Evolutionary conservation across 257 asterid species (phyloP).

Genomic region (Ajuga chamaepitys): DNA sequence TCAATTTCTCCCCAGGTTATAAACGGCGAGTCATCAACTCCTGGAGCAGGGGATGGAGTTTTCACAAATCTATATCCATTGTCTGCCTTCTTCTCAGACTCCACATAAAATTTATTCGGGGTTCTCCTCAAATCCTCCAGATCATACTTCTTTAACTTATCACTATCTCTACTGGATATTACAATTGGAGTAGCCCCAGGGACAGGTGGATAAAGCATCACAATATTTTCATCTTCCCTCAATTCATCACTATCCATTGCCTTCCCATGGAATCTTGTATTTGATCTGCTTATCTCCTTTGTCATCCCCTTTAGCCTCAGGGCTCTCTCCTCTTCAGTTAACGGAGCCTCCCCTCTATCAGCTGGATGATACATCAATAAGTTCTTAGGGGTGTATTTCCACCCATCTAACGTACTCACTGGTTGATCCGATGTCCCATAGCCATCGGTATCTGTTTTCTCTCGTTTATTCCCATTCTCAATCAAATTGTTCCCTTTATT

Average conservation of each 20-base stretch:
- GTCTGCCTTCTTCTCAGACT: slow-evolving; percentile 71
- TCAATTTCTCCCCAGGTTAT: slow-evolving; percentile 99
- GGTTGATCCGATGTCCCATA: slow-evolving; percentile 95
- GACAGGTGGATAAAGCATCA: slow-evolving; percentile 64
- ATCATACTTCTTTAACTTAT: slow-evolving; percentile 70
- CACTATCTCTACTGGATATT: slow-evolving; percentile 41
- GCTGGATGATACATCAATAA: slow-evolving; percentile 91
- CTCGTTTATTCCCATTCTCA: slow-evolving; percentile 54
- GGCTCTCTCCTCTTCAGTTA: slow-evolving; percentile 71
- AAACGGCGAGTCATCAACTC: slow-evolving; percentile 79
- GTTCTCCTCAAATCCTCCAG: slow-evolving; percentile 85
- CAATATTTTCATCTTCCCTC: slow-evolving; percentile 44
- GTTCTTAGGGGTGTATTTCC: slow-evolving; percentile 84
- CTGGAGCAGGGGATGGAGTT: slow-evolving; percentile 98
- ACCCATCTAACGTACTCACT: slow-evolving; percentile 58
- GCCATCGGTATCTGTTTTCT: slow-evolving; percentile 58
- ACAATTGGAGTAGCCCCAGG: slow-evolving; percentile 74
- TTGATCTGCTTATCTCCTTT: slow-evolving; percentile 62
- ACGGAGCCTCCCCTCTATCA: slow-evolving; percentile 70
- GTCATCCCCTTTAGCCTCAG: slow-evolving; percentile 70
- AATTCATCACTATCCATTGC: slow-evolving; percentile 31
- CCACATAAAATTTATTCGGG: slow-evolving; percentile 63
- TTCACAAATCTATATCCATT: slow-evolving; percentile 82
- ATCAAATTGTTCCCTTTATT: slow-evolving; percentile 34
- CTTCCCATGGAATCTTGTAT: slow-evolving; percentile 73